These are phyloP conservation scores for Mycena galericulata DNA, from an alignment of 768 basidiomycete genomes.

Conservation along the genomic window DNA sequence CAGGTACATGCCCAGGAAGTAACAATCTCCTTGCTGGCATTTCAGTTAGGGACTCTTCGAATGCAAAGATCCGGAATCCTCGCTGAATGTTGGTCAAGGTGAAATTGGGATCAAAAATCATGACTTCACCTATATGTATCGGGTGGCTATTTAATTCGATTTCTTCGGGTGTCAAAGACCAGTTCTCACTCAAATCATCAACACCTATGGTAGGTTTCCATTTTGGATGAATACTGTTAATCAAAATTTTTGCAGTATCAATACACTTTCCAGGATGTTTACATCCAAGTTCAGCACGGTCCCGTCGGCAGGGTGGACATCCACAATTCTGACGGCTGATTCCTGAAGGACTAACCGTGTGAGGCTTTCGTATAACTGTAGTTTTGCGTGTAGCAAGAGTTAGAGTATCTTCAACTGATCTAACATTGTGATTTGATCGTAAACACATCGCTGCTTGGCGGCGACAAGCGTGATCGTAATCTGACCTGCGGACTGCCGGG, in stretches of 20 bases:
- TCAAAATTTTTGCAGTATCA: slow-evolving; percentile 4
- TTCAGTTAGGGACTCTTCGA: background rate
- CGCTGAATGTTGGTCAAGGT: background rate
- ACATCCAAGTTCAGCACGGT: slow-evolving; percentile 11
- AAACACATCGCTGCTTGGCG: background rate
- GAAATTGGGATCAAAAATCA: slow-evolving; percentile 20
- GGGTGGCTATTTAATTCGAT: background rate
- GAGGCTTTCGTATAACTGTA: background rate
- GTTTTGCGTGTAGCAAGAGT: background rate
- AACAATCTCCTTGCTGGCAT: background rate
- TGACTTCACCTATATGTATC: background rate
- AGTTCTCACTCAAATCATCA: background rate
- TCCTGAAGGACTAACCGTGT: background rate
- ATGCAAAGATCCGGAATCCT: slow-evolving; percentile 21
- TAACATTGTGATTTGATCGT: background rate
- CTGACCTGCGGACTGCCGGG: background rate
- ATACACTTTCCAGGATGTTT: slow-evolving; percentile 14
- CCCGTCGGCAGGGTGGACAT: slow-evolving; percentile 2
- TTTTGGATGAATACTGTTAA: slow-evolving; percentile 1
- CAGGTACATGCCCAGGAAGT: background rate
- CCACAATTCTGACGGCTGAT: slow-evolving; percentile 14
- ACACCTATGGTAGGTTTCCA: slow-evolving; percentile 8
- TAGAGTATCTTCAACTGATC: background rate
- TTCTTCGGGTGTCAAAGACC: background rate
- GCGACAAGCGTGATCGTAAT: background rate